phyloP scores from a whole-genome alignment of 495 filamentous ascomycete species.

The Tuber brumale region DNA sequence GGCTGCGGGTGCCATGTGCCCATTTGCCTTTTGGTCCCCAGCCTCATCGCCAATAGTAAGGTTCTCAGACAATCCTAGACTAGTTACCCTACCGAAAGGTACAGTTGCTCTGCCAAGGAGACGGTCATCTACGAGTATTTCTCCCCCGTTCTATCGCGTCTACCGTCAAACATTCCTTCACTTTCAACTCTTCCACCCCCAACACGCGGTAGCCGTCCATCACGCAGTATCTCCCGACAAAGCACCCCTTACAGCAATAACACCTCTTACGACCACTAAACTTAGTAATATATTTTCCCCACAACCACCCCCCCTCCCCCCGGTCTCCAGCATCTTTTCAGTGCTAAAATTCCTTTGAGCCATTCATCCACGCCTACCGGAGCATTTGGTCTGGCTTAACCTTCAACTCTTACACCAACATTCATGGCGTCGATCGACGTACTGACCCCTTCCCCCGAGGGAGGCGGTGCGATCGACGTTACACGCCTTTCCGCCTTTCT shows the following conservation, averaged over 20 bases:
- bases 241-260: background rate
- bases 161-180: background rate
- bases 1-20: background rate
- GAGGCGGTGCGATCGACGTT: slow-evolving; percentile 30
- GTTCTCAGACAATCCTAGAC: background rate
- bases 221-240: background rate
- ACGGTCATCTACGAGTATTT: background rate
- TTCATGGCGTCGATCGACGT: slow-evolving; percentile 41
- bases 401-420: background rate
- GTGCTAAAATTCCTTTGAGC: background rate
- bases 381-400: background rate
- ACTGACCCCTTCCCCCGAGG: slow-evolving; percentile 30
- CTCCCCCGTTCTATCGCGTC: background rate
- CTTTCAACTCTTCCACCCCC: background rate
- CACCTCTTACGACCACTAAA: background rate
- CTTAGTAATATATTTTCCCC: background rate
- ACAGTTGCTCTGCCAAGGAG: background rate
- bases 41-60: background rate
- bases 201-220: background rate
- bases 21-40: background rate
- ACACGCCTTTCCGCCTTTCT: slow-evolving; percentile 39
- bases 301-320: background rate
- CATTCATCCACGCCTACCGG: background rate
- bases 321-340: background rate
- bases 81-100: background rate